phyloP scores from a whole-genome alignment of 2,329 filamentous ascomycete genomes.

The Trichoderma sp. region DNA sequence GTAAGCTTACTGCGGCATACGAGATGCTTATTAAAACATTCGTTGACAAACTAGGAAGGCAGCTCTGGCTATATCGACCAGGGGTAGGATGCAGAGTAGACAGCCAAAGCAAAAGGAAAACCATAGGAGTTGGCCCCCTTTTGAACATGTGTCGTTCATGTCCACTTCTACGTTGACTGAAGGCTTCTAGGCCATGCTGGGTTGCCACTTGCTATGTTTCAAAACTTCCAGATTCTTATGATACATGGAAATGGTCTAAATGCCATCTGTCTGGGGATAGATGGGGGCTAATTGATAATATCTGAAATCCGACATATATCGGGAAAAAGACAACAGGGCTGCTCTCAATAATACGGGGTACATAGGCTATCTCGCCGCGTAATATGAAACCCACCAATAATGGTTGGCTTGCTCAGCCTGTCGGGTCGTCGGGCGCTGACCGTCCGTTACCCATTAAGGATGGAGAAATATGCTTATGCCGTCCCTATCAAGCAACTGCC shows the following conservation, averaged over 20 bases:
- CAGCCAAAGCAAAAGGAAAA: neutral
- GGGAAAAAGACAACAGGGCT: neutral
- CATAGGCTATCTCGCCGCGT: neutral
- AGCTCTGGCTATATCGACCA: neutral
- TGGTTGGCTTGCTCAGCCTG: neutral
- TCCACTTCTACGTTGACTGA: neutral
- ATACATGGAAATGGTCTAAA: neutral
- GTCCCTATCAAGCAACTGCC: neutral
- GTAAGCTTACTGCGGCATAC: constrained; percentile 15
- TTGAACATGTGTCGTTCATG: neutral
- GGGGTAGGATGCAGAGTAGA: neutral
- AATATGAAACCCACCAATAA: constrained; percentile 6
- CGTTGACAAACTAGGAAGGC: constrained; percentile 5
- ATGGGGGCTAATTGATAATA: neutral
- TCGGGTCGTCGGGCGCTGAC: constrained; percentile 8
- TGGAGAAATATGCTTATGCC: neutral
- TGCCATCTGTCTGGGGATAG: neutral
- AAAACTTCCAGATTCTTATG: neutral
- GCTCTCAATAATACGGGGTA: neutral
- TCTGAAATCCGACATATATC: neutral
- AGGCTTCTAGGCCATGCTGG: too few relatives aligned
- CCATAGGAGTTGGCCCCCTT: fast-evolving
- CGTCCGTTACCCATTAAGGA: neutral
- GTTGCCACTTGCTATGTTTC: neutral
- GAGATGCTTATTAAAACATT: neutral